Percentiles rank a stretch among this genome's conserved stretches.
phyloP scores from a whole-genome alignment of 352 stramenopile species.

The Aphanomyces invadans region DNA sequence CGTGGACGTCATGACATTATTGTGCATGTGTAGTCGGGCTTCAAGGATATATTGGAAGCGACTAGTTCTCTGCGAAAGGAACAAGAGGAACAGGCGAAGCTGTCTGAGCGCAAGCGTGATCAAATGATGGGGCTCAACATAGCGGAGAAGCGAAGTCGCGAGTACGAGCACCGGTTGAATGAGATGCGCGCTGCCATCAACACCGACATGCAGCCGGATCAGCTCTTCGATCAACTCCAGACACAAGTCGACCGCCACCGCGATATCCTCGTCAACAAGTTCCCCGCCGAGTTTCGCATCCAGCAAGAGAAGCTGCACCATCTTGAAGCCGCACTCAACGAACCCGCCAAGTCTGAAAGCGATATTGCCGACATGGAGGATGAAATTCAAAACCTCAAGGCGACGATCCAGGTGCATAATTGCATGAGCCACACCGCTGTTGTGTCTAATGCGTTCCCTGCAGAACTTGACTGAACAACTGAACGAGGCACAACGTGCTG shows the following conservation, averaged over 20 bases:
- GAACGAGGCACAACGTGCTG: conserved; percentile 52
- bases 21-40: conserved; percentile 36
- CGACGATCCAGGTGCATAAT: conserved; percentile 35
- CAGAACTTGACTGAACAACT: conserved; percentile 59
- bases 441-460: too few relatives aligned
- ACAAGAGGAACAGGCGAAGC: conserved; percentile 91
- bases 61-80: conserved; percentile 88
- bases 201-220: conserved; percentile 70
- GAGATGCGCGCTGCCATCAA: conserved; percentile 65
- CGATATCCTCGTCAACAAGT: conserved; percentile 56
- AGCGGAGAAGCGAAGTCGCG: conserved; percentile 67
- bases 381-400: conserved; percentile 55
- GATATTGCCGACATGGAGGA: conserved; percentile 86
- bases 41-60: conserved; percentile 85
- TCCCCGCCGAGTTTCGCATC: conserved; percentile 63
- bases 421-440: not conserved
- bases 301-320: conserved; percentile 73
- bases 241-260: conserved; percentile 69
- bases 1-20: not conserved
- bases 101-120: conserved; percentile 82
- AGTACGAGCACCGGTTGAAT: conserved; percentile 62
- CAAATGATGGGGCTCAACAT: conserved; percentile 81
- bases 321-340: conserved; percentile 57
- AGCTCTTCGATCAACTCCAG: conserved; percentile 81
- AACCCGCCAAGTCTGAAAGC: conserved; percentile 73